Percentiles rank a stretch among this genome's conserved stretches.
Evolutionary conservation across 192 early-diverging fungal genomes (phyloP).

Genomic region (Coemansia asiatica): DNA sequence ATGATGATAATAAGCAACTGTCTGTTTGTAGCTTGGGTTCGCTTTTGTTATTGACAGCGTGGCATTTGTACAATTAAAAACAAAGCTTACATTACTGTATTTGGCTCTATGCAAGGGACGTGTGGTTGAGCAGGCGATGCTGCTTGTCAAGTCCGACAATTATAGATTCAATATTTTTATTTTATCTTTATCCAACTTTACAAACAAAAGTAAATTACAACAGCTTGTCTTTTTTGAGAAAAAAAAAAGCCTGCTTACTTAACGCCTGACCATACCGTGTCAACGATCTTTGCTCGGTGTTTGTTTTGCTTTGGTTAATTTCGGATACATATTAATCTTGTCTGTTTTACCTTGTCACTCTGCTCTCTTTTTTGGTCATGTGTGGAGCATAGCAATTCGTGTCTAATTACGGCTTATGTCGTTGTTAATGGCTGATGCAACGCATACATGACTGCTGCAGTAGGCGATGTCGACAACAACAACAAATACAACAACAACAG

Average conservation of each 20-base stretch:
- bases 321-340: too few relatives aligned
- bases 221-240: not conserved
- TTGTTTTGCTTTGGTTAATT: not conserved
- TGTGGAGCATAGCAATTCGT: not conserved
- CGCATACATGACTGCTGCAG: not conserved
- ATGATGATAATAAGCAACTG: too few relatives aligned
- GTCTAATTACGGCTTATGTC: not conserved
- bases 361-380: not conserved
- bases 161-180: not conserved
- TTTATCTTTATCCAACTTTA: not conserved
- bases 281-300: too few relatives aligned
- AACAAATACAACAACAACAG: not conserved
- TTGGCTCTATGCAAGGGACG: not conserved
- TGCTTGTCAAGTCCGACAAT: not conserved
- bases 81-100: too few relatives aligned
- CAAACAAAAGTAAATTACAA: not conserved
- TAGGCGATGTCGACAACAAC: not conserved
- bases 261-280: not conserved
- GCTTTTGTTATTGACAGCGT: too few relatives aligned
- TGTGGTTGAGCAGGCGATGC: conserved; percentile 1
- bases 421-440: not conserved
- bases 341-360: not conserved
- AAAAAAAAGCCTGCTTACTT: not conserved
- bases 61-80: too few relatives aligned
- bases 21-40: too few relatives aligned